Base-by-base conservation (phyloP, 2,329 filamentous ascomycete species). In the Madurella fahalii region DNA sequence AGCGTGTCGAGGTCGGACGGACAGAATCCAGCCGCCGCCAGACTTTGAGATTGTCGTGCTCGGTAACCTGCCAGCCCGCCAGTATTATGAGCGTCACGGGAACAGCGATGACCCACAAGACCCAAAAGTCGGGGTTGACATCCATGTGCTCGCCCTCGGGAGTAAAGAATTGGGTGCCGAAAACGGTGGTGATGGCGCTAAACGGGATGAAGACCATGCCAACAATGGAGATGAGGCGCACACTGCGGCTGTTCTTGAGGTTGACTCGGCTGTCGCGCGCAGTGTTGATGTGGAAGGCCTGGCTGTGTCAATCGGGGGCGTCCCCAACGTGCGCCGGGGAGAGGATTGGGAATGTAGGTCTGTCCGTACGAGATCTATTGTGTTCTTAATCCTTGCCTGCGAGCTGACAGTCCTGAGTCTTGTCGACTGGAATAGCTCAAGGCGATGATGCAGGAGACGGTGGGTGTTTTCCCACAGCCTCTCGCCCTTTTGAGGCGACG, bases 81-180 rank as follows among this genome's bases (percentile, higher is more conserved):
- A 56, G n/a, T 8, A 56, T 48, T 9, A 52, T 5, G 2, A 55
- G 43, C 2, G 53, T 55, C 7, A 56, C 12, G 8, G 53, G 53
- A 11, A 56, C 11, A 1, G 53, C 44, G n/a, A 52, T 49, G 9
- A 39, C 32, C 53, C 49, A 56, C 17, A 56, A 25, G 4, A 56
- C 32, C 53, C 49, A 56, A 31, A 56, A 56, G 40, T 56, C 53
- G 1, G 53, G 44, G 45, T 49, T 56, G 43, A 56, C 18, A n/a
- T 17, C 12, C 44, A 56, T 56, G 20, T 56, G 48, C 20, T 20
- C 17, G 8, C 40, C 32, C 15, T 8, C 45, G 4, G 31, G 25
- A 5, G 20, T 39, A 32, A 58, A 58, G 51, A 58, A 58, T 43
- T 58, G 55, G 1, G 55, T 54, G 42, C 55, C 55, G n/a, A 54